A percentile compares a stretch with the other conserved stretches of the same genome.
These are phyloP conservation scores for Puccinia coronata DNA, from an alignment of 1,284 basidiomycete species.

Conservation along the genomic window DNA sequence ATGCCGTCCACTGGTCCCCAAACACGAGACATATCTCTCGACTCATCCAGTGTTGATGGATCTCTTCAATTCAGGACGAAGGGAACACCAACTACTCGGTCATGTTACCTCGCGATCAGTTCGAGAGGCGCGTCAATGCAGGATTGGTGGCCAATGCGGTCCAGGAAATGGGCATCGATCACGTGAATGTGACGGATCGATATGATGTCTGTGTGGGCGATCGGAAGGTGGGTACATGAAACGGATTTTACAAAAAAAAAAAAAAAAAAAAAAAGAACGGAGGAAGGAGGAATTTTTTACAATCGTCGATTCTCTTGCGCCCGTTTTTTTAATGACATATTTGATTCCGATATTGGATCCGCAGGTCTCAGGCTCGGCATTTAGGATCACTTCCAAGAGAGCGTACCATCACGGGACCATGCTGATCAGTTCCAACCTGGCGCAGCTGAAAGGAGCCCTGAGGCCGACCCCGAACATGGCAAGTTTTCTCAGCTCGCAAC, in stretches of 20 bases:
- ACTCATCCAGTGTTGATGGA: not conserved
- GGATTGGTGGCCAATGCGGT: conserved; percentile 77
- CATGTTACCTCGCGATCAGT: conserved; percentile 76
- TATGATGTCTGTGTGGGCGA: conserved; percentile 83
- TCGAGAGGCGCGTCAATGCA: conserved; percentile 78
- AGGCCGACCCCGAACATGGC: conserved; percentile 68
- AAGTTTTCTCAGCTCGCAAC: conserved; percentile 48
- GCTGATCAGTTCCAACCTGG: conserved; percentile 80
- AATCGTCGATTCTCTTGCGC: too few relatives aligned
- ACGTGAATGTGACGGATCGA: conserved; percentile 79
- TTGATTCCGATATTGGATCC: too few relatives aligned
- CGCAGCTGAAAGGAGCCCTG: conserved; percentile 72
- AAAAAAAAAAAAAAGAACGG: too few relatives aligned
- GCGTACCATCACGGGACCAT: conserved; percentile 99
- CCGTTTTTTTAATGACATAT: too few relatives aligned
- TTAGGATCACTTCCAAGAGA: conserved; percentile 85
- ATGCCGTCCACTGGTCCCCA: too few relatives aligned
- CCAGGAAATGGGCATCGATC: conserved; percentile 67
- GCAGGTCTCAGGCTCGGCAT: conserved; percentile 96
- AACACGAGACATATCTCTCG: too few relatives aligned
- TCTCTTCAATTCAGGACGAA: conserved; percentile 68
- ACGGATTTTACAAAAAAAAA: not conserved
- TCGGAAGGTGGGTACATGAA: conserved; percentile 71
- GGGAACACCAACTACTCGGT: conserved; percentile 98
- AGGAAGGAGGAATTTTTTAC: too few relatives aligned